Conservation (phyloP, 345 rosid genomes). For the Dipteronia sinensis region DNA sequence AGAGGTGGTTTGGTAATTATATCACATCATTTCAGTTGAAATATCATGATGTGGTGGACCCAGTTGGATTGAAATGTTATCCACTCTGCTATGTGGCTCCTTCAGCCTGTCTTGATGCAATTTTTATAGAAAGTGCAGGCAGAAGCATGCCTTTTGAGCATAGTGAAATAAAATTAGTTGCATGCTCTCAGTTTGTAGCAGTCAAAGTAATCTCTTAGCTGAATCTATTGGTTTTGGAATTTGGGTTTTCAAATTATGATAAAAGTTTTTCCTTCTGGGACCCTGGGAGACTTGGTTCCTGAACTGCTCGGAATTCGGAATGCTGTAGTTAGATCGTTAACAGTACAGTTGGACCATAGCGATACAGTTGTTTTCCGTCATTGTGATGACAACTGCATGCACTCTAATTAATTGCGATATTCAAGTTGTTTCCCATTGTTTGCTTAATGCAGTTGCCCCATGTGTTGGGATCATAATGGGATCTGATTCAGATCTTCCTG, state of each 20-base stretch:
- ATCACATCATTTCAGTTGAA: neutral
- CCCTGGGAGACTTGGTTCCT: neutral
- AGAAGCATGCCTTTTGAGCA: constrained; percentile 3
- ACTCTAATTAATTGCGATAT: neutral
- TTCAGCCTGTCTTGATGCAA: neutral
- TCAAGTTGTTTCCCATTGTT: constrained; percentile 14
- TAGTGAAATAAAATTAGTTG: neutral
- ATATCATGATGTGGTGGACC: neutral
- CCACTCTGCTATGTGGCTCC: constrained; percentile 5
- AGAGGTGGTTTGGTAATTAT: neutral
- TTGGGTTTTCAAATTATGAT: neutral
- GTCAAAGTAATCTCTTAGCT: neutral
- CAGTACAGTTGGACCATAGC: neutral
- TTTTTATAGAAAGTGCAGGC: neutral
- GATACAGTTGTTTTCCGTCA: neutral
- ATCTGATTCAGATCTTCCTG: constrained; percentile 95
- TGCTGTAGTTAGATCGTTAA: neutral
- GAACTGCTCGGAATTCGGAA: neutral
- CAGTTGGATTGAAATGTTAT: neutral
- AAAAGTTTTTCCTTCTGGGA: constrained; percentile 1
- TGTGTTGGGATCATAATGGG: constrained; percentile 95
- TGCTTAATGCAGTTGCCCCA: constrained; percentile 52
- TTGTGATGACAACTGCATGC: neutral
- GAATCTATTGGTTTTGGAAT: neutral
- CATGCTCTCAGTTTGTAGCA: neutral